Base-by-base conservation (phyloP, 148 eudicot genomes). In the Agrostemma githago region DNA sequence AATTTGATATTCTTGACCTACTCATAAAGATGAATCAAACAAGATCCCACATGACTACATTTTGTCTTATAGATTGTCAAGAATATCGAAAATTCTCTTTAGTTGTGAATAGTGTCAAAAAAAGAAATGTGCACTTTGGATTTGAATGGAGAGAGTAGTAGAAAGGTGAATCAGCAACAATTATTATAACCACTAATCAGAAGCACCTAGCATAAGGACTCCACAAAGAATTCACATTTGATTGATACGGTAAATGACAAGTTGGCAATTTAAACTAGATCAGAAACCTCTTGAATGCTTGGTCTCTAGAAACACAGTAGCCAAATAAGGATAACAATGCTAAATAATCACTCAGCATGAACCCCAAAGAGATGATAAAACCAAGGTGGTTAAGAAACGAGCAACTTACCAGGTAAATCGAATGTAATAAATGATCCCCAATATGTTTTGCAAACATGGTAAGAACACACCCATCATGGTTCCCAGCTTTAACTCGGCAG, bases 391-490 rank as follows among this genome's bases (percentile, higher is more conserved):
- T 66, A 42, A 68, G 72, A 62, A 66, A 54, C 17, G 51, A 63
- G 57, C 53, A 69, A 44, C 66, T 80, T 92, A 92, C 99, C 99
- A 96, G 46, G 97, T 83, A 83, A 96, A 96, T 66, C 99, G 88
- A 76, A 96, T 96, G 72, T 87, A 96, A 81, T 96, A 96, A 82
- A 96, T 96, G 71, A 92, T 96, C 58, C 99, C 99, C 84, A 96
- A 76, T 69, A 96, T 96, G 81, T 90, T 96, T 77, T 96, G 99
- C 85, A 96, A 79, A 80, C 99, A 96, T 43, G 99, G 99, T 74
- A 96, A 80, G 74, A 96, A 96, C 59, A 96, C 99, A 62, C 99
- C 99, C 97, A 92, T 92, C 89, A 88, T 77, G 64, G 99, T 96
- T 71, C 99, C 99, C 74, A 84, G 65, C 84, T 96, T 92, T 73